Base-by-base conservation (phyloP, 768 basidiomycete species). In the Gloeopeniophorella convolvens region DNA sequence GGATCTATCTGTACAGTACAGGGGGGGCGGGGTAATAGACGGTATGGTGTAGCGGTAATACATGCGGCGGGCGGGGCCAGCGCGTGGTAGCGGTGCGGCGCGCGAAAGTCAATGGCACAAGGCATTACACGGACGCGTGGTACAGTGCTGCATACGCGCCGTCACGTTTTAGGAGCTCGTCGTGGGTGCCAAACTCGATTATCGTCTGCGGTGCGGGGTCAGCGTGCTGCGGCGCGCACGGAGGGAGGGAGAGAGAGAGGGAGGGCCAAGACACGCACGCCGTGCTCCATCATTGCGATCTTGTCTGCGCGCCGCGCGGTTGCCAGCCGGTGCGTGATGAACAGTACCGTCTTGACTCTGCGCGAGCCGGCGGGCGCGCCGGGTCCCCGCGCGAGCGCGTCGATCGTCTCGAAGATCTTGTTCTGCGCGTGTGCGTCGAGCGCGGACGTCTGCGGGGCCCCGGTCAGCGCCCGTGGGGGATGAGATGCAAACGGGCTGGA, bases 241-340 rank as follows among this genome's bases (percentile, higher is more conserved):
- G n/a, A n/a, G n/a, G n/a, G n/a, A n/a, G n/a, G 5, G 41, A 30
- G 21, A 30, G 10, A 30, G 32, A 18, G 23, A 41, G 42, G 18
- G 8, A n/a, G 15, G n/a, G n/a, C n/a, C n/a, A n/a, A n/a, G n/a
- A n/a, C n/a, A 71, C 74, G 53, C 57, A 76, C 74, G 49, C 87
- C 87, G 60, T 76, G 75, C 59, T 89, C 83, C 84, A 89, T 87
- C 81, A 89, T 85, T 35, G 85, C 87, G 56, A 89, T 78, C 67
- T 88, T 89, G 69, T 91, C 86, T 55, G 89, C 89, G 35, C 85
- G 79, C 3, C 86, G 82, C 16, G 88, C 87, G 37, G 83, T 85
- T 21, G 84, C 80, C 51, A 91, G 75, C 53, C 85, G 78, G 68
- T 91, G 89, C 5, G 89, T 90, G 60, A 90, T 86, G 67, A 85